Base-by-base conservation (phyloP, 805 yeast species). In the Starmerella tilneyi region DNA sequence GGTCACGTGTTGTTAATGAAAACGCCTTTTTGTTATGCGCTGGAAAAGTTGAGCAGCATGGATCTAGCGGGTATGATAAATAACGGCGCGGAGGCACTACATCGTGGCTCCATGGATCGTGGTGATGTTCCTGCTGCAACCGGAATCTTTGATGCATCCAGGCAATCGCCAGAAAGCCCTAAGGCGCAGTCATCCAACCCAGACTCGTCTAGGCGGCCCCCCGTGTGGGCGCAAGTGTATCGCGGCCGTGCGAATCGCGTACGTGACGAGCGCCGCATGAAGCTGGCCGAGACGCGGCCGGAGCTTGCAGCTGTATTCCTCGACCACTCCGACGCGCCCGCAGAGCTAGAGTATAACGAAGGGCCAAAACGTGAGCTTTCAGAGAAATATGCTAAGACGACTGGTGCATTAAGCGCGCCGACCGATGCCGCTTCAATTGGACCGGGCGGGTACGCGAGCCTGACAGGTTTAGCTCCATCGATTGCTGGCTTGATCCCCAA, bases 161-260 rank as follows among this genome's bases (percentile, higher is more conserved):
- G n/a, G n/a, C n/a, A n/a, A n/a, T n/a, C n/a, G n/a, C n/a, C n/a
- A n/a, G n/a, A n/a, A n/a, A n/a, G n/a, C n/a, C n/a, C n/a, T n/a
- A n/a, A n/a, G n/a, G 27, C 33, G 19, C n/a, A 26, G 12, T 26
- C 13, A 9, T 26, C 29, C 29, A 13, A 9, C 12, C 29, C 12
- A 26, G 24, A 34, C 24, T 31, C 41, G 19, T 16, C 49, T 31
- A 44, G 12, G 28, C 31, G 64, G 37, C 82, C 82, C 3, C 95
- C 95, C 4, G 69, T 76, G 5, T 86, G 94, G 94, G 94, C 95
- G 0, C 79, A 72, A 51, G 80, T 77, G 55, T 84, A 81, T 78
- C 27, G 45, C 63, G 70, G 38, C 79, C 80, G 22, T 4, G 9
- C 13, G 15, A 50, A 43, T 47, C 39, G 40, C 17, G 48, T 54